Conservation (phyloP, 441 rosid species). For the Populus trichocarpa region DNA sequence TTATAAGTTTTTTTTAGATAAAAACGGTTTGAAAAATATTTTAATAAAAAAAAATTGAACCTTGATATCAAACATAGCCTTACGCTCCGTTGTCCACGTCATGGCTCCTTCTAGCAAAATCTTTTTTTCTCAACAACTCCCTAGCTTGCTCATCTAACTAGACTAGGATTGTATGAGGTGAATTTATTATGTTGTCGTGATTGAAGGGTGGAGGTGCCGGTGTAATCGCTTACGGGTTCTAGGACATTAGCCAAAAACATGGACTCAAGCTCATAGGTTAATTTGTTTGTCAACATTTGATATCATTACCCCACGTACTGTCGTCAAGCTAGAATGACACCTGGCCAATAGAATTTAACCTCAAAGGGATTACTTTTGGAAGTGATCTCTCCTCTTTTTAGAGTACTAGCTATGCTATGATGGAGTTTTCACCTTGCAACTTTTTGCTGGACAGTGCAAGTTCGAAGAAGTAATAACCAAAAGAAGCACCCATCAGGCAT, state of each 20-base stretch:
- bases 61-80: too few relatives aligned
- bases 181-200: conserved; percentile 32
- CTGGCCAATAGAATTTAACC: conserved; percentile 32
- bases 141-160: conserved; percentile 3
- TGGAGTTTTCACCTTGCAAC: conserved; percentile 19
- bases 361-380: conserved; percentile 23
- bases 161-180: background rate
- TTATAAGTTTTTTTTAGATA: too few relatives aligned
- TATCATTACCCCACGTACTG: conserved; percentile 36
- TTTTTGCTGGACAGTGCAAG: conserved; percentile 10
- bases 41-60: too few relatives aligned
- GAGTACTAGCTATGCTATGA: background rate
- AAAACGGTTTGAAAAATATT: too few relatives aligned
- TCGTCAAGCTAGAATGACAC: conserved; percentile 41
- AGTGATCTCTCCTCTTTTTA: conserved; percentile 15
- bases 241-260: conserved; percentile 25
- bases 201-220: conserved; percentile 27
- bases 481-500: background rate
- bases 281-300: conserved; percentile 36
- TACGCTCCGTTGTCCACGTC: too few relatives aligned
- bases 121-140: conserved; percentile 17
- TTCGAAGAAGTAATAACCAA: background rate
- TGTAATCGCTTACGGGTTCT: conserved; percentile 14
- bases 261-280: conserved; percentile 16
- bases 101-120: too few relatives aligned